These are phyloP conservation scores for Pleurotus tuoliensis DNA, from an alignment of 768 basidiomycete genomes.

Conservation along the genomic window DNA sequence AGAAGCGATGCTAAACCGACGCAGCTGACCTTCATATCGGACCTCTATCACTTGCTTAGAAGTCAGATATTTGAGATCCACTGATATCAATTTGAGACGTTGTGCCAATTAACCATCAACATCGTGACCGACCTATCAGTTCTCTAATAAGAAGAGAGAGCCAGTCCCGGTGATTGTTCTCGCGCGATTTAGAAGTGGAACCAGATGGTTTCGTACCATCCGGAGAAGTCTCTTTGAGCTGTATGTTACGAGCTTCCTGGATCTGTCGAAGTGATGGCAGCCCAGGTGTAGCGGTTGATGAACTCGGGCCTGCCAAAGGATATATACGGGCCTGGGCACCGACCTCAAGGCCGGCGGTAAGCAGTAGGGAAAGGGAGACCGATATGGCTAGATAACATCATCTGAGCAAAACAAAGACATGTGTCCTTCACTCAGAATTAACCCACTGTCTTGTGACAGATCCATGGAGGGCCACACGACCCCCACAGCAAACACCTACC, in stretches of 20 bases:
- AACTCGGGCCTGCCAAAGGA: slow-evolving; percentile 37
- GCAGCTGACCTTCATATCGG: slow-evolving; percentile 54
- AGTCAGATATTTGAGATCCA: slow-evolving; percentile 69
- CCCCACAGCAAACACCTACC: slow-evolving; percentile 63
- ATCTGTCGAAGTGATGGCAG: slow-evolving; percentile 47
- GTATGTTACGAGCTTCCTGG: slow-evolving; percentile 49
- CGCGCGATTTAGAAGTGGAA: slow-evolving; percentile 15
- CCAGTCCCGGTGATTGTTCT: slow-evolving; percentile 56
- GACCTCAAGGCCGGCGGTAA: slow-evolving; percentile 55
- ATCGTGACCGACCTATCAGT: slow-evolving; percentile 48
- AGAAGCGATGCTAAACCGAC: slow-evolving; percentile 53
- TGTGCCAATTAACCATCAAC: slow-evolving; percentile 9
- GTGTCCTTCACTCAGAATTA: slow-evolving; percentile 8
- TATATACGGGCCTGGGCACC: slow-evolving; percentile 46
- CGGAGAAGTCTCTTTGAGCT: slow-evolving; percentile 43
- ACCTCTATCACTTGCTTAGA: slow-evolving; percentile 58
- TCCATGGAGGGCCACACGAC: slow-evolving; percentile 75
- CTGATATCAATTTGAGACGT: slow-evolving; percentile 32
- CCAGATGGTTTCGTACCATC: slow-evolving; percentile 10
- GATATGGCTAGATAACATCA: slow-evolving; percentile 41
- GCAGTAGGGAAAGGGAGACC: slow-evolving; percentile 51
- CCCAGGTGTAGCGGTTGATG: slow-evolving; percentile 34
- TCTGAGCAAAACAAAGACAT: slow-evolving; percentile 13
- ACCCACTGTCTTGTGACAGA: slow-evolving; percentile 54
- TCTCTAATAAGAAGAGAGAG: slow-evolving; percentile 63